Base-by-base conservation (phyloP, 371 early-diverging fungal species). In the Rhizopus sp. region DNA sequence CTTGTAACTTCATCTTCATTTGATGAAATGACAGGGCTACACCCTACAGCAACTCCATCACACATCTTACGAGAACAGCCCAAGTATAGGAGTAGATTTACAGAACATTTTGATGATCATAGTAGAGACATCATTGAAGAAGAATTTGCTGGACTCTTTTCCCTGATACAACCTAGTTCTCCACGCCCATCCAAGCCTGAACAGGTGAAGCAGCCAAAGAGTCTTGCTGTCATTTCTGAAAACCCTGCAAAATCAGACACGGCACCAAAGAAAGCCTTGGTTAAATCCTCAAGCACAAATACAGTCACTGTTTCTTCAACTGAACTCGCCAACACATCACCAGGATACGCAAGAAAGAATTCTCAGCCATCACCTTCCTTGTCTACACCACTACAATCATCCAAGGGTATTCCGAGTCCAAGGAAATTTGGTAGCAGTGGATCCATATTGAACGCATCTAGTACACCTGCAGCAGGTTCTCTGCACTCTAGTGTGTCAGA, bases 21-120 rank as follows among this genome's bases (percentile, higher is more conserved):
- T 7, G 38, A 37, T 10, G 38, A 37, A 51, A 53, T 5, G 38
- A 17, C 38, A 42, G 15, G 2, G 23, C 16, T 7, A 2, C 46
- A 46, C 4, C 15, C 46, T 46, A 7, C 12, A 7, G 6, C 38
- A 12, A 29, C 29, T 23, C 1, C 46, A 46, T 4, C 17, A 23
- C 9, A 9, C 8, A 7, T 17, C 15, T 23, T 23, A 52, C 48
- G 48, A 7, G n/a, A 33, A 38, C 44, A 31, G 33, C 38, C 50
- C 2, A 61, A 46, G 9, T 59, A 65, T 45, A 45, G 42, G n/a
- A 69, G 72, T 23, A 51, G 70, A 8, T 72, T 69, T 35, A 67
- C 50, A n/a, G 72, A 72, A 16, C 68, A 72, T 38, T 72, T 75
- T 50, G 76, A 72, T 52, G 41, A 12, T 51, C 34, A 9, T 52